These are phyloP conservation scores for Thielaviopsis euricoi DNA, from an alignment of 2,329 filamentous ascomycete genomes.

Conservation along the genomic window DNA sequence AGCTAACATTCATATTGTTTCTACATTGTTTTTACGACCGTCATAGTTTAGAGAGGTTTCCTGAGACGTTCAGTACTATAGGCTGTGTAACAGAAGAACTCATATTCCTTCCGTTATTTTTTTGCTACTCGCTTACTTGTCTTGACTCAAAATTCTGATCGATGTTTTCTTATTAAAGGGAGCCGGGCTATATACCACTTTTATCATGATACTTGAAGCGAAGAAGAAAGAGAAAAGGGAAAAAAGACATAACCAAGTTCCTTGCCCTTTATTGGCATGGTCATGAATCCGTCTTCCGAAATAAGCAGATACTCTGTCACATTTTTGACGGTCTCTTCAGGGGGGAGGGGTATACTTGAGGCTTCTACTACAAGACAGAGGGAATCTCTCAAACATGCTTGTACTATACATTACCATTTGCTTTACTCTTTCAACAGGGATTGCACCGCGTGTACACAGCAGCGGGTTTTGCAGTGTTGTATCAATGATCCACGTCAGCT, in stretches of 20 bases:
- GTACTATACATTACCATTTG: background rate
- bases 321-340: background rate
- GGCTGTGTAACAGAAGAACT: background rate
- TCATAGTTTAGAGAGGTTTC: too few relatives aligned
- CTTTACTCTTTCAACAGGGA: background rate
- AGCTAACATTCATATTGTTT: too few relatives aligned
- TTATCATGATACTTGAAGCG: too few relatives aligned
- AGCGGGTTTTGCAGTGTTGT: background rate
- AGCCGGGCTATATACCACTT: background rate
- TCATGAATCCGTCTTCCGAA: background rate
- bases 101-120: background rate
- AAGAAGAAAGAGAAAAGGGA: background rate
- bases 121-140: background rate
- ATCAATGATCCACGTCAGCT: background rate
- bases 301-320: background rate
- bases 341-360: background rate
- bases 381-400: background rate
- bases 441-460: background rate
- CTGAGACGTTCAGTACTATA: background rate
- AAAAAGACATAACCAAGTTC: background rate
- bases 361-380: background rate
- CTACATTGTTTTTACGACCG: too few relatives aligned
- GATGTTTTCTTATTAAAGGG: background rate
- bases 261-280: background rate
- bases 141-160: background rate